A percentile compares a stretch with the other conserved stretches of the same genome.
phyloP scores from a whole-genome alignment of 805 yeast species.

The Ogataea zsoltii region DNA sequence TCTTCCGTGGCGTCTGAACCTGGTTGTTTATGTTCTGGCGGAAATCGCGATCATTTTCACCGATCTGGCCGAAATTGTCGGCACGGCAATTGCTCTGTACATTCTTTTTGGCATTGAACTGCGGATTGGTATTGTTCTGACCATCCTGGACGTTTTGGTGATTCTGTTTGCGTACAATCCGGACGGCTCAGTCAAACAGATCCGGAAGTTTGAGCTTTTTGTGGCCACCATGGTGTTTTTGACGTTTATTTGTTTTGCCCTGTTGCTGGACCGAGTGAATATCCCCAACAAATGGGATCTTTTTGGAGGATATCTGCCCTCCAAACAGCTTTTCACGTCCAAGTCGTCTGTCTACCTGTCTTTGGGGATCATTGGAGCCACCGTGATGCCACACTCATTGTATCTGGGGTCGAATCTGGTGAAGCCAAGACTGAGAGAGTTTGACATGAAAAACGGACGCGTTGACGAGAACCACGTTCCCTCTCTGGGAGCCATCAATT shows the following conservation, averaged over 20 bases:
- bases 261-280: slow-evolving; percentile 62
- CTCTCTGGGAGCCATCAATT: slow-evolving; percentile 66
- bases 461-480: slow-evolving; percentile 54
- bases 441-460: slow-evolving; percentile 47
- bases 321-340: slow-evolving; percentile 51
- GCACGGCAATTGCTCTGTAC: slow-evolving; percentile 84
- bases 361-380: slow-evolving; percentile 87
- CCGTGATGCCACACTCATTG: slow-evolving; percentile 92
- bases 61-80: slow-evolving; percentile 92
- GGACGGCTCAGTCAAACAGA: slow-evolving; percentile 71
- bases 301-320: slow-evolving; percentile 69
- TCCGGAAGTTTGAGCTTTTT: slow-evolving; percentile 74
- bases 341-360: slow-evolving; percentile 72
- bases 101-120: slow-evolving; percentile 76
- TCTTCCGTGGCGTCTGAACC: slow-evolving; percentile 67
- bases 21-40: slow-evolving; percentile 65
- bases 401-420: slow-evolving; percentile 86
- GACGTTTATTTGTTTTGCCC: slow-evolving; percentile 73
- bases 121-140: slow-evolving; percentile 70
- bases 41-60: slow-evolving; percentile 90
- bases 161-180: slow-evolving; percentile 78
- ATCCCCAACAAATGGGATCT: slow-evolving; percentile 55
- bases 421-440: slow-evolving; percentile 79
- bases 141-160: slow-evolving; percentile 78
- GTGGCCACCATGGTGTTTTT: slow-evolving; percentile 70